These are phyloP conservation scores for Balamuthia mandrillaris DNA, from an alignment of 208 protist species.

Conservation along the genomic window DNA sequence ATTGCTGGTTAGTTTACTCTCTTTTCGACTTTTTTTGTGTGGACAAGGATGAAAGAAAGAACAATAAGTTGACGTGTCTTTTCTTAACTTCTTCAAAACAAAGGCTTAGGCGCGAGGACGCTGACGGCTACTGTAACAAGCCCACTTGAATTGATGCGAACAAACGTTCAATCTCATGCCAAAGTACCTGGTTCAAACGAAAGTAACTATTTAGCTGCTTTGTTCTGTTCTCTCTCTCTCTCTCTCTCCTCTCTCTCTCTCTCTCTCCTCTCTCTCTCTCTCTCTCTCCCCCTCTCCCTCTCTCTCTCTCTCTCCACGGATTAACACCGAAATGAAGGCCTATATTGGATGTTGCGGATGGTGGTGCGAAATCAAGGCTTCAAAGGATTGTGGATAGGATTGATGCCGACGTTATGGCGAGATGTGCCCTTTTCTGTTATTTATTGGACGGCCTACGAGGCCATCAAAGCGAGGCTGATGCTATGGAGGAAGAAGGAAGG, in stretches of 20 bases:
- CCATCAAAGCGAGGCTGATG: neutral
- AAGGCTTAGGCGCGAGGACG: slow-evolving; percentile 22
- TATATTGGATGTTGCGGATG: neutral
- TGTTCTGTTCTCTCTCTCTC: too few species aligned
- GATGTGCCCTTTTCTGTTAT: slow-evolving; percentile 57
- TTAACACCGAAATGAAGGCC: neutral
- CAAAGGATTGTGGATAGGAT: slow-evolving; percentile 45
- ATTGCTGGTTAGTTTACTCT: neutral
- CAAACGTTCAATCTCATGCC: slow-evolving; percentile 45
- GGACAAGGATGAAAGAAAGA: neutral
- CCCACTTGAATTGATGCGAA: slow-evolving; percentile 53
- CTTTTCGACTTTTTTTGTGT: neutral
- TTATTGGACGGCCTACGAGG: neutral
- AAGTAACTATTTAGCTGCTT: too few species aligned
- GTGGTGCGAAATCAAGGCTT: slow-evolving; percentile 30
- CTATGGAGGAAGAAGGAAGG: neutral
- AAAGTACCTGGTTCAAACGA: neutral
- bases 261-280: too few species aligned
- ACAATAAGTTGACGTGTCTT: too few species aligned
- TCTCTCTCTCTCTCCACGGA: too few species aligned
- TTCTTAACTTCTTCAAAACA: too few species aligned
- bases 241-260: too few species aligned
- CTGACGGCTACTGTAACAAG: slow-evolving; percentile 45
- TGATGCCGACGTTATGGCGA: slow-evolving; percentile 35
- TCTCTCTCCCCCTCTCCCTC: too few species aligned